Conservation (phyloP, 129 eudicot species). For the Lactuca sativa region DNA sequence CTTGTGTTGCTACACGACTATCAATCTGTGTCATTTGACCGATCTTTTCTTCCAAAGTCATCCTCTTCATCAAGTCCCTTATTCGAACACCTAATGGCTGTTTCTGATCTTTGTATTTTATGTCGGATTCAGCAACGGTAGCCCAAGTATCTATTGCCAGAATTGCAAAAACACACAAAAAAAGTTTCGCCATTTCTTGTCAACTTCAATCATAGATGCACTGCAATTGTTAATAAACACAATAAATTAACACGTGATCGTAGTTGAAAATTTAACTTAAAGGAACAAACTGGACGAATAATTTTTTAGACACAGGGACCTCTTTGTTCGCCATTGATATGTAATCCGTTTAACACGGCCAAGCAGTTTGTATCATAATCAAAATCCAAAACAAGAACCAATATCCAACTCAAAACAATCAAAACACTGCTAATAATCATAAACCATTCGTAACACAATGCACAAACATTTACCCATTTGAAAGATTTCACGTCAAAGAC, state of each 20-base stretch:
- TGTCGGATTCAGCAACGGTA: conserved; percentile 27
- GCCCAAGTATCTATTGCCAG: conserved; percentile 33
- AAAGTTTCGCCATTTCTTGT: conserved; percentile 18
- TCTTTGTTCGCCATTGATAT: not conserved
- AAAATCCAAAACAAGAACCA: too few species aligned
- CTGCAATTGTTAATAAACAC: not conserved
- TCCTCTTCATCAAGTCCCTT: conserved; percentile 47
- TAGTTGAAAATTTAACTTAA: too few species aligned
- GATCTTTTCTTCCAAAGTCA: conserved; percentile 64
- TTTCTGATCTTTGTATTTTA: conserved; percentile 60
- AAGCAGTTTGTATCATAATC: too few species aligned
- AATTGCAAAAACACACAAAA: conserved; percentile 1
- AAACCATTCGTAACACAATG: not conserved
- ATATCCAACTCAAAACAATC: too few species aligned
- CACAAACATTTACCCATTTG: not conserved
- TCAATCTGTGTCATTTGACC: conserved; percentile 81
- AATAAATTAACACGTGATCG: not conserved
- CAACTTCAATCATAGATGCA: not conserved
- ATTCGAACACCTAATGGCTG: conserved; percentile 47
- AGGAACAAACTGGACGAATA: not conserved
- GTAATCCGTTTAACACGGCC: too few species aligned
- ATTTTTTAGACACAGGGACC: not conserved
- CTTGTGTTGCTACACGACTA: conserved; percentile 37
- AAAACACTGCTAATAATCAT: too few species aligned
- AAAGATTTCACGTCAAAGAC: not conserved